Percentiles rank a stretch among this genome's conserved stretches.
Evolutionary conservation across 225 moss, liverwort and hornwort genomes (phyloP).

Genomic region (Pseudoscleropodium purum): DNA sequence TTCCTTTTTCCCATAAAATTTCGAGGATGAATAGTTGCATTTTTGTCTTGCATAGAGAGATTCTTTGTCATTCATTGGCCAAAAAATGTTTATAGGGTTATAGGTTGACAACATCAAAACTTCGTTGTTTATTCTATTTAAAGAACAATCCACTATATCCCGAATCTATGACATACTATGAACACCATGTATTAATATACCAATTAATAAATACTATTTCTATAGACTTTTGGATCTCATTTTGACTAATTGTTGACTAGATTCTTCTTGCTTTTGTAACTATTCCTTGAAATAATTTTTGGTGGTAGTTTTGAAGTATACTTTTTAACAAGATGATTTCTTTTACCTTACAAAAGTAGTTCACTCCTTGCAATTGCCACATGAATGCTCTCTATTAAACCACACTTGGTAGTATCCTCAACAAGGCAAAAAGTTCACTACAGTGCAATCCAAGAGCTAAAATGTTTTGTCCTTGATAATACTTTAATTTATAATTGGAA

Average conservation of each 20-base stretch:
- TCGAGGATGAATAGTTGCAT: too few species aligned
- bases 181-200: neutral
- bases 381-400: too few species aligned
- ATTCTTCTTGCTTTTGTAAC: too few species aligned
- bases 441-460: neutral
- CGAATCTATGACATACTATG: neutral
- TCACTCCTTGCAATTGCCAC: neutral
- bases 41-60: too few species aligned
- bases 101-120: too few species aligned
- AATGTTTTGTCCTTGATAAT: neutral
- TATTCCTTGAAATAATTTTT: too few species aligned
- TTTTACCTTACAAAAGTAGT: neutral
- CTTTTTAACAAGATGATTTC: neutral
- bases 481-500: neutral
- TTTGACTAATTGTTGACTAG: neutral
- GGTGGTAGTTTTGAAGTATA: accelerated
- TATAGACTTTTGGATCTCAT: neutral
- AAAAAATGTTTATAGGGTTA: too few species aligned
- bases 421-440: neutral
- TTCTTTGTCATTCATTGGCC: too few species aligned
- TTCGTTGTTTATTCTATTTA: neutral
- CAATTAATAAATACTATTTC: neutral
- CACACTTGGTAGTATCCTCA: neutral
- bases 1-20: too few species aligned
- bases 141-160: too few species aligned